Evolutionary conservation across 768 basidiomycete species (phyloP), one percentile per base, ranked within the genome.

Genomic region (Podaxis sp.): DNA sequence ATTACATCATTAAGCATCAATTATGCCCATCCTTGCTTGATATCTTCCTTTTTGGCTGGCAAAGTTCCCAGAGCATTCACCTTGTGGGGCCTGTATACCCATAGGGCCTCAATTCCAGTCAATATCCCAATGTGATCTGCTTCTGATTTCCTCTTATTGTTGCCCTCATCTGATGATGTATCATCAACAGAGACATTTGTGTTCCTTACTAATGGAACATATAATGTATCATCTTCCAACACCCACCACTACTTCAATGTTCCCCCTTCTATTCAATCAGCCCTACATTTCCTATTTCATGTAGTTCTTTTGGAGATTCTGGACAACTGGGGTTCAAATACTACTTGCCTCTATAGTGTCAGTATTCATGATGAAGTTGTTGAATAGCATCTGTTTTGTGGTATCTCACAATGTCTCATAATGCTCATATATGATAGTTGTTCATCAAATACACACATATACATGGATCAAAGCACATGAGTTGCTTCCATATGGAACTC

Each of bases 261-360:
- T 37, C 37, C 37, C 12, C 37, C 37, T 37, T 37, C 37, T 37
- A 37, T 37, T 12, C 37, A 37, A 37, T 37, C 37, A 4, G 5
- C 12, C 12, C 37, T 37, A 37, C 37, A 17, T 54, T 15, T 10
- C 26, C 53, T n/a, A 11, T 8, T 54, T 36, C 15, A 36, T 30
- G 24, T 37, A 24, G 53, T 54, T 8, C 15, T 54, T 37, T 54
- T 54, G 13, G 53, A 54, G 36, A n/a, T 54, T 33, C 33, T 17
- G 22, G 26, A n/a, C 17, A 54, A 54, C 13, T 54, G 53, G 53
- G 53, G 53, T 7, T 54, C 53, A n/a, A 54, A 54, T 22, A 54
- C 53, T 3, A 54, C 53, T 26, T 54, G 53, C 33, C 30, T 54
- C 12, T 54, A 54, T 30, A 20, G 30, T 20, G 13, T 54, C 11